Evolutionary conservation across 2,329 filamentous ascomycete species (phyloP), one percentile per base, ranked within the genome.

Genomic region (Coniella vitis): DNA sequence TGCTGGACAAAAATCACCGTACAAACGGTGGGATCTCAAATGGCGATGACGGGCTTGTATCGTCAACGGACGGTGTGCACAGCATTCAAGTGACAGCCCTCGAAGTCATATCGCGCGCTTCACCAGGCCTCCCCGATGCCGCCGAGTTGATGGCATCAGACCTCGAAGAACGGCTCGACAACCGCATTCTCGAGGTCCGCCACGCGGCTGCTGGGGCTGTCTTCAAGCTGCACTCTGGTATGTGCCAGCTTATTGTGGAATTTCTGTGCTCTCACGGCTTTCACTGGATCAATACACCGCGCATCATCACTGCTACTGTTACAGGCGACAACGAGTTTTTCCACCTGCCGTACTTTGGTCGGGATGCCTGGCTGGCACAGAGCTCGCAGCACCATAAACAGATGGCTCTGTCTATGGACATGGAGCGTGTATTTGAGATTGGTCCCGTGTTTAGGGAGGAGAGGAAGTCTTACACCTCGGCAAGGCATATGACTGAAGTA

Each of bases 361-460:
- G 73, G 43, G 76, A 74, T 49, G 81, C 76, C 21, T 84, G 76
- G 62, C 69, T 84, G 36, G 79, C 81, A 2, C 81, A 84, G 59
- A 79, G 75, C 35, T 81, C 81, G 7, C 81, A 84, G 59, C 69
- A 84, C 54, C 79, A 81, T 69, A 84, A 84, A 69, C 81, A 84
- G 60, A 83, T 84, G 78, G 73, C 80, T 57, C 82, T 84, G 57
- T 76, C 80, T 3, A 76, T 77, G 54, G 75, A 81, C 52, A 80
- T 81, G 69, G 73, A 79, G 60, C 74, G 69, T 42, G 80, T 84
- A 52, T 81, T 82, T 64, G 80, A 83, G 57, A 75, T 83, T 55
- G 80, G 79, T 2, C 79, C 80, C 4, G 79, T 84, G 17, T 84
- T 84, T 71, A 74, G 81, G 56, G 81, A 81, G 1, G 81, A 84